Conservation (phyloP, 2,329 filamentous ascomycete species). For the Colletotrichum incanum region DNA sequence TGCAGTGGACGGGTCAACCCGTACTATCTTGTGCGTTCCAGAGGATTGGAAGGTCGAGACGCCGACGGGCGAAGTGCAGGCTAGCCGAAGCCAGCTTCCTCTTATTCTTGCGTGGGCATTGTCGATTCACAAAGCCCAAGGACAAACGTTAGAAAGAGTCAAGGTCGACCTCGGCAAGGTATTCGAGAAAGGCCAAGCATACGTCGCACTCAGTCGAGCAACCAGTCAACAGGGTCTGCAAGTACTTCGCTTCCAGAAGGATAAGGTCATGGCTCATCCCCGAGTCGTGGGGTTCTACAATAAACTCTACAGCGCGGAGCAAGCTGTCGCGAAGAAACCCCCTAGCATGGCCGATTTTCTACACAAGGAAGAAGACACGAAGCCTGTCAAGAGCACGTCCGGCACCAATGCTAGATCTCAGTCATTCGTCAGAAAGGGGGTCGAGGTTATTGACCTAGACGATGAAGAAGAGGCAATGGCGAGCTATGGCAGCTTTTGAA, state of each 20-base stretch:
- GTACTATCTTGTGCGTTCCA: constrained; percentile 84
- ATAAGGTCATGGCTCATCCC: constrained; percentile 94
- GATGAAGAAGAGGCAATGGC: constrained; percentile 67
- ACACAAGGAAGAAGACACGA: constrained; percentile 43
- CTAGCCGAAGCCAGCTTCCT: constrained; percentile 85
- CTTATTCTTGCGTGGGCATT: constrained; percentile 97
- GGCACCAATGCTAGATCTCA: constrained; percentile 33
- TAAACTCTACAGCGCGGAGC: constrained; percentile 82
- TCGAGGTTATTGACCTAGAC: constrained; percentile 55
- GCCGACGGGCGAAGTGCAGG: constrained; percentile 95
- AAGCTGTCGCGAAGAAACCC: constrained; percentile 56
- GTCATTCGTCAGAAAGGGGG: constrained; percentile 44
- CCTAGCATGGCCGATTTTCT: constrained; percentile 59
- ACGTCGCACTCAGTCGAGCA: constrained; percentile 94
- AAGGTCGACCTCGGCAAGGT: constrained; percentile 94
- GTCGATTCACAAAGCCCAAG: constrained; percentile 98
- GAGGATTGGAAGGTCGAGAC: constrained; percentile 98
- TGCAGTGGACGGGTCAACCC: constrained; percentile 81
- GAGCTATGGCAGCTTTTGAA: constrained; percentile 58
- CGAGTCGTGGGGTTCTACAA: constrained; percentile 89
- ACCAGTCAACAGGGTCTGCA: constrained; percentile 90
- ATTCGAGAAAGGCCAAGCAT: constrained; percentile 98
- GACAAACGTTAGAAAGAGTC: constrained; percentile 92
- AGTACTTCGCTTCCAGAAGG: constrained; percentile 89
- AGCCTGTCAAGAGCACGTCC: constrained; percentile 49